A percentile compares a stretch with the other conserved stretches of the same genome.
These are phyloP conservation scores for Ustilago loliicola DNA, from an alignment of 1,284 basidiomycete species.

Conservation along the genomic window DNA sequence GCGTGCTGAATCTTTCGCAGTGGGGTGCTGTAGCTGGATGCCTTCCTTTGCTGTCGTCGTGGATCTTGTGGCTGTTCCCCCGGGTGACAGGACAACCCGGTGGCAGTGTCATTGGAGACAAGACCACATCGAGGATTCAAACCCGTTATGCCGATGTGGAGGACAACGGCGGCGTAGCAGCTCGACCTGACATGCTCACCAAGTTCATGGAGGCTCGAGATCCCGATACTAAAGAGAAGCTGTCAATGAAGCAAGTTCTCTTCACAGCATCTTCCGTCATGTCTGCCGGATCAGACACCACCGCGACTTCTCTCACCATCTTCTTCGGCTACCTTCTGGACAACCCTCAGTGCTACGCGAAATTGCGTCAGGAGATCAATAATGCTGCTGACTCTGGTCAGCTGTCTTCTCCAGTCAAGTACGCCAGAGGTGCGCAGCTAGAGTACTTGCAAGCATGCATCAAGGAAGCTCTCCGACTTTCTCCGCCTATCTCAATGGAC, in stretches of 20 bases:
- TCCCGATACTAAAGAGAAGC: conserved; percentile 43
- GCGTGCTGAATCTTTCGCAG: conserved; percentile 57
- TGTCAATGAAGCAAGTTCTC: conserved; percentile 48
- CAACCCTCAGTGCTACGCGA: conserved; percentile 52
- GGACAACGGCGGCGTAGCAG: conserved; percentile 37
- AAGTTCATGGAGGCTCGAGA: conserved; percentile 58
- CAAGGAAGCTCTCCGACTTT: conserved; percentile 68
- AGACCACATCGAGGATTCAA: conserved; percentile 49
- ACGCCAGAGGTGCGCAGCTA: conserved; percentile 57
- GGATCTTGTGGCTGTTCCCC: conserved; percentile 44
- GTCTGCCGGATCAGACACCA: conserved; percentile 66
- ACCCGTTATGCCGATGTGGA: conserved; percentile 47
- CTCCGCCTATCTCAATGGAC: conserved; percentile 67
- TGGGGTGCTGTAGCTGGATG: conserved; percentile 58
- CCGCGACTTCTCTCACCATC: conserved; percentile 57
- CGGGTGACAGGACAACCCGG: conserved; percentile 52
- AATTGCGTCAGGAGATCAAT: conserved; percentile 59
- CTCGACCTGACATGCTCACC: conserved; percentile 55
- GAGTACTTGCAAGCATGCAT: conserved; percentile 66
- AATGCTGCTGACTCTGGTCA: conserved; percentile 54
- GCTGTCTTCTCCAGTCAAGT: conserved; percentile 54
- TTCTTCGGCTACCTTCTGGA: conserved; percentile 63
- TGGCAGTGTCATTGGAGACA: conserved; percentile 50
- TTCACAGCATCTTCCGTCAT: conserved; percentile 51
- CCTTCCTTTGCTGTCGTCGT: conserved; percentile 39